phyloP scores from a whole-genome alignment of 306 rosid genomes.

The Cicer arietinum region DNA sequence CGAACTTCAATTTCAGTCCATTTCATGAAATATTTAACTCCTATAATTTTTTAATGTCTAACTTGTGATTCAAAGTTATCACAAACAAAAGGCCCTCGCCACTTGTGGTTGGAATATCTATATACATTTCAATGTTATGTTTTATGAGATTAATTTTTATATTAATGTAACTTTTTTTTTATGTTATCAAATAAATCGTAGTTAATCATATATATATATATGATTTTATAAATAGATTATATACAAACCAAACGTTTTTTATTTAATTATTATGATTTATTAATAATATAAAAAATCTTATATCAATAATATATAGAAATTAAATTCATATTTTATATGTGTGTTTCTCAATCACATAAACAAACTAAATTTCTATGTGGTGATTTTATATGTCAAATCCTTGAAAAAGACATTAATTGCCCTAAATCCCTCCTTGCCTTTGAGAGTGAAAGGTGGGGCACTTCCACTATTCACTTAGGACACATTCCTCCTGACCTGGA shows the following conservation, averaged over 20 bases:
- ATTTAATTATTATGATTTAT: too few relatives aligned
- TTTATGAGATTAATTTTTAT: not conserved
- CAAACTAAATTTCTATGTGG: slow-evolving; percentile 33
- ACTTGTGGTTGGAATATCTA: slow-evolving; percentile 46
- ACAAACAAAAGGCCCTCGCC: slow-evolving; percentile 40
- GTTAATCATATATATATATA: too few relatives aligned
- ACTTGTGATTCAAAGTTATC: slow-evolving; percentile 41
- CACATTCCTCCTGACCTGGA: slow-evolving; percentile 34
- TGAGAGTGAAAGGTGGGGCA: slow-evolving; percentile 35
- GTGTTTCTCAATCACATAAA: slow-evolving; percentile 18
- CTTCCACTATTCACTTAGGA: slow-evolving; percentile 35
- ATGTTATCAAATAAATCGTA: too few relatives aligned
- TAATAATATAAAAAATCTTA: too few relatives aligned
- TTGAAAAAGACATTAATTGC: not conserved
- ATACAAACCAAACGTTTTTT: too few relatives aligned
- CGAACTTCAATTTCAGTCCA: not conserved
- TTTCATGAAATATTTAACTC: not conserved
- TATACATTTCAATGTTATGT: not conserved
- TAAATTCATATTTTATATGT: not conserved
- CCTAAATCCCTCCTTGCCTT: slow-evolving; percentile 9
- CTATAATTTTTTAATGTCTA: not conserved
- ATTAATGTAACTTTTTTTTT: too few relatives aligned
- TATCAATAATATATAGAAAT: too few relatives aligned
- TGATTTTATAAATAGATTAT: too few relatives aligned
- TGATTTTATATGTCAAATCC: slow-evolving; percentile 30